Conservation (phyloP, 2,329 filamentous ascomycete genomes). For the Chalara sp. region DNA sequence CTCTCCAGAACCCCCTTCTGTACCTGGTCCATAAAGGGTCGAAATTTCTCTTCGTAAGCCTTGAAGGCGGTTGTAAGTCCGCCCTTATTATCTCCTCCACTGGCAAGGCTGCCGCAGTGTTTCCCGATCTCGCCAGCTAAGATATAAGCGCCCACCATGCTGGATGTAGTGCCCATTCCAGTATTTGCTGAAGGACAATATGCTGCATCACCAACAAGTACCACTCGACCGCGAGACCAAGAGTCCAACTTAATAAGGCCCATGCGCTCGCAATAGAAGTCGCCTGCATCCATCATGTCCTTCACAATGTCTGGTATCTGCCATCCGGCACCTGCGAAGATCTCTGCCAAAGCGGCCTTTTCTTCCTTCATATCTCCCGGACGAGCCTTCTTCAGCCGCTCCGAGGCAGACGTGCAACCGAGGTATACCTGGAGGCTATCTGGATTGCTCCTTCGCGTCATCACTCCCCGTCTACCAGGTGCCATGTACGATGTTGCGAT, state of each 20-base stretch:
- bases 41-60: constrained; percentile 35
- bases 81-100: constrained; percentile 17
- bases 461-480: constrained; percentile 29
- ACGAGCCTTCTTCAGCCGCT: constrained; percentile 21
- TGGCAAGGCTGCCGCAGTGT: not conserved
- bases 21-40: constrained; percentile 35
- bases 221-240: constrained; percentile 40
- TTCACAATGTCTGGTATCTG: not conserved
- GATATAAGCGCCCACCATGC: constrained; percentile 44
- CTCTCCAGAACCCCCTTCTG: constrained; percentile 25
- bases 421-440: constrained; percentile 34
- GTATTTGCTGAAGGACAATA: constrained; percentile 41
- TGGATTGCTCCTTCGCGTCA: constrained; percentile 34
- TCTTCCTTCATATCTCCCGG: constrained; percentile 27
- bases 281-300: constrained; percentile 25
- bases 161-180: constrained; percentile 43
- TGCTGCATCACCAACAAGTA: constrained; percentile 46
- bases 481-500: constrained; percentile 32
- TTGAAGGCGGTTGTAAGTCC: constrained; percentile 31
- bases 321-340: not conserved
- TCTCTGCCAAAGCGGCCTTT: constrained; percentile 29
- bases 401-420: constrained; percentile 19
- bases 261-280: constrained; percentile 37
- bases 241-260: constrained; percentile 35
- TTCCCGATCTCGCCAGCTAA: constrained; percentile 44